Base-by-base conservation (phyloP, 164 flowering plant species). In the Cinnamomum micranthum region DNA sequence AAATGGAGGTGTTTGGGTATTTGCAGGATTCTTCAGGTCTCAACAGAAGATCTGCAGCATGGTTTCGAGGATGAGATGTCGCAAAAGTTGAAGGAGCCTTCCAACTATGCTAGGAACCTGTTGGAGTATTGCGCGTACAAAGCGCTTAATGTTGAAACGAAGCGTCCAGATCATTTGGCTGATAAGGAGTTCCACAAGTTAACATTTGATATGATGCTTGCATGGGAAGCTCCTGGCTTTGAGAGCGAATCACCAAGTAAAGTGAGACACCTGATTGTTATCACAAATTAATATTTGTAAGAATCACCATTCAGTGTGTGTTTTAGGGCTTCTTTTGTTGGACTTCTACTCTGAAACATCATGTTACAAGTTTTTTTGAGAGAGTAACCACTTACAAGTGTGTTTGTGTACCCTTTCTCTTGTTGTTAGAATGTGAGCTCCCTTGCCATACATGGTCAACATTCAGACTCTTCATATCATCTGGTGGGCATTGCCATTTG, bases 121-220 rank as follows among this genome's bases (percentile, higher is more conserved):
- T 66, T 92, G 14, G 95, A 91, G 75, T 92, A 79, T 73, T 87
- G 92, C 82, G 88, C 89, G 2, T 91, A 77, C 80, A 78, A 84
- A 74, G 85, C 95, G n/a, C 81, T 88, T 23, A 31, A 79, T 58
- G 33, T 70, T n/a, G 17, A 81, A 58, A 83, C 79, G 50, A 76
- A 77, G 27, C 65, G 74, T 65, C 80, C 88, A 10, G 87, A 86
- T 81, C 87, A 86, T 79, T 76, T 92, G 84, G 78, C 81, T 74
- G 88, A 92, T 72, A 89, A 85, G 76, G 90, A 88, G 6, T 87
- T 93, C 75, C 87, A 88, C 19, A 88, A 86, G 14, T 76, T 92
- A 81, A 84, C 87, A 10, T 93, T 78, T 78, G 98, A 93, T 77
- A 88, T 93, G 97, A 93, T 93, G 98, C 87, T 92, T 71, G 95